phyloP scores from a whole-genome alignment of 352 stramenopile species.

The Plasmopara viticola region DNA sequence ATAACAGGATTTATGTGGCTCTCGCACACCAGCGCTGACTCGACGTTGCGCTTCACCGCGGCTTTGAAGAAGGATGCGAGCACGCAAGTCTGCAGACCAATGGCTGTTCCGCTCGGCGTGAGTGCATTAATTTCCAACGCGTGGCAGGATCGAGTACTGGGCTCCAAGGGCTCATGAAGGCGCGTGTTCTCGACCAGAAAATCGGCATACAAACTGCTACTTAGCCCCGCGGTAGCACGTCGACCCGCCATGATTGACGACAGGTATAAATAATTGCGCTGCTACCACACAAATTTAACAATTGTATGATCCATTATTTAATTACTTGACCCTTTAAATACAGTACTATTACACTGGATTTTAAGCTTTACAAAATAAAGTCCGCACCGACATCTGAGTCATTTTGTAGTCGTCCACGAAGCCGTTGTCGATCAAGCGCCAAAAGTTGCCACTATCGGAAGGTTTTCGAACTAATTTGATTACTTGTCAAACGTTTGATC shows the following conservation, averaged over 20 bases:
- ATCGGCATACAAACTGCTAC: slow-evolving; percentile 59
- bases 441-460: background rate
- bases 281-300: background rate
- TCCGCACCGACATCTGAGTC: no score
- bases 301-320: no score
- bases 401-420: background rate
- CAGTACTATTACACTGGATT: no score
- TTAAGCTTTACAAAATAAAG: no score
- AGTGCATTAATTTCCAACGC: slow-evolving; percentile 40
- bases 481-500: background rate
- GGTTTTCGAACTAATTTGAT: background rate
- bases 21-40: slow-evolving; percentile 57
- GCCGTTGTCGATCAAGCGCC: background rate
- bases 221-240: slow-evolving; percentile 39
- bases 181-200: slow-evolving; percentile 52
- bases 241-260: slow-evolving; percentile 12
- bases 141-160: slow-evolving; percentile 43
- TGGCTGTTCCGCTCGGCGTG: slow-evolving; percentile 43
- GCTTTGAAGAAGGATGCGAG: slow-evolving; percentile 67
- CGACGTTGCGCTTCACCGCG: slow-evolving; percentile 58
- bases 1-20: slow-evolving; percentile 64
- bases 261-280: background rate
- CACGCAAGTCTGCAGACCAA: slow-evolving; percentile 51
- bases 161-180: slow-evolving; percentile 37
- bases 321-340: no score